A percentile compares a stretch with the other conserved stretches of the same genome.
phyloP scores from a whole-genome alignment of 768 basidiomycete species.

The Lepiota venenata region DNA sequence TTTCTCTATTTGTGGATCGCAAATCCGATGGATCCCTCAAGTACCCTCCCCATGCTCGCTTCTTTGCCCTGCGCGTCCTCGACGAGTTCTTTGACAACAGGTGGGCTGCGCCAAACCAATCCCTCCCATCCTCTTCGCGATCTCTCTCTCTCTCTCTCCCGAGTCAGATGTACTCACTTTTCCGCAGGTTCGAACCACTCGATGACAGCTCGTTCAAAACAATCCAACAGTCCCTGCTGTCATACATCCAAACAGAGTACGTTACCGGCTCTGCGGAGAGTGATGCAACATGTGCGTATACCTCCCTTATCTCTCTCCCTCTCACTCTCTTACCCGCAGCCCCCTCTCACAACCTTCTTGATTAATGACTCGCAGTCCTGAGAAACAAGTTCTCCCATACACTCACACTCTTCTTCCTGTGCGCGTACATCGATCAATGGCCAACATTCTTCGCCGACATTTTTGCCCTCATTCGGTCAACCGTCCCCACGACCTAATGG shows the following conservation, averaged over 20 bases:
- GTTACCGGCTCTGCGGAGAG: constrained; percentile 82
- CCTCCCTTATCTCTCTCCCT: neutral
- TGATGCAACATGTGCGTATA: constrained; percentile 70
- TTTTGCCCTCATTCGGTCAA: constrained; percentile 60
- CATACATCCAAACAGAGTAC: constrained; percentile 88
- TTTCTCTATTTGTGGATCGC: constrained; percentile 67
- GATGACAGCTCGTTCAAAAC: constrained; percentile 68
- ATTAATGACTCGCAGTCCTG: constrained; percentile 50
- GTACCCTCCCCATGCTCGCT: constrained; percentile 69
- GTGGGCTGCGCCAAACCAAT: no score
- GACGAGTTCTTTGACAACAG: constrained; percentile 82
- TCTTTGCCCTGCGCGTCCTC: constrained; percentile 76
- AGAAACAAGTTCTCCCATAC: constrained; percentile 96
- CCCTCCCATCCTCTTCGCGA: no score
- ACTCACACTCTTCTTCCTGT: constrained; percentile 83
- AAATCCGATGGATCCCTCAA: constrained; percentile 60
- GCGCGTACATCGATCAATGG: constrained; percentile 84
- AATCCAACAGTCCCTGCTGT: constrained; percentile 72
- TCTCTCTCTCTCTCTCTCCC: no score
- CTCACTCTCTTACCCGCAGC: neutral
- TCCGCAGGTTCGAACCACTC: constrained; percentile 56
- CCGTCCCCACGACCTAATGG: constrained; percentile 45
- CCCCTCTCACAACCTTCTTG: constrained; percentile 2
- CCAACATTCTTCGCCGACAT: constrained; percentile 81
- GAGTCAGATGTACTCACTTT: constrained; percentile 3